Evolutionary conservation across 2,329 filamentous ascomycete species (phyloP).

Genomic region (Coniochaeta prunicola): DNA sequence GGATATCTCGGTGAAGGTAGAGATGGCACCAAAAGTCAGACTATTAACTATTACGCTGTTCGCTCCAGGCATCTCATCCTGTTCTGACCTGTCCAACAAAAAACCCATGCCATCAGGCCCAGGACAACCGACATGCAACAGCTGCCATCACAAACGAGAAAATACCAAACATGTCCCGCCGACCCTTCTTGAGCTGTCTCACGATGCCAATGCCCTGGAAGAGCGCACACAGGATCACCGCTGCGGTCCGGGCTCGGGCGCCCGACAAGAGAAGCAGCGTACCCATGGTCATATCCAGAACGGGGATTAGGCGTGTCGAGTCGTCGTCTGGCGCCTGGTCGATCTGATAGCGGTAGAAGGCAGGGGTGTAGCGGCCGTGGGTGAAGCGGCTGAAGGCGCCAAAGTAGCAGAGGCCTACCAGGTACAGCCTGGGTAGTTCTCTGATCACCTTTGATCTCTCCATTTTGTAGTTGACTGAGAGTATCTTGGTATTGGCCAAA

Average conservation of each 20-base stretch:
- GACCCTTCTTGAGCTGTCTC: background rate
- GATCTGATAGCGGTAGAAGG: slow-evolving; percentile 15
- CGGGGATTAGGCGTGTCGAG: slow-evolving; percentile 11
- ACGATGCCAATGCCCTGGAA: slow-evolving; percentile 10
- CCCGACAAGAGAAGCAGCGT: slow-evolving; percentile 5
- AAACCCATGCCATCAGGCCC: background rate
- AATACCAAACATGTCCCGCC: background rate
- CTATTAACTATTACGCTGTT: background rate
- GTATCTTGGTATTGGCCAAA: too few species aligned
- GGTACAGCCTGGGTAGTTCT: background rate
- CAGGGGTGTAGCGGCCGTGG: slow-evolving; percentile 14
- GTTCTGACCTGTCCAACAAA: background rate
- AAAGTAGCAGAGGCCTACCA: slow-evolving; percentile 7
- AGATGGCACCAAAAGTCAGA: background rate
- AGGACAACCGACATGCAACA: background rate
- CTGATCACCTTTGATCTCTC: background rate
- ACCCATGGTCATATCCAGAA: slow-evolving; percentile 9
- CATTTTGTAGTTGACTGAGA: background rate
- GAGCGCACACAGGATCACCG: slow-evolving; percentile 4
- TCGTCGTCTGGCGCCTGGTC: slow-evolving; percentile 14
- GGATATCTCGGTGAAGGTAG: background rate
- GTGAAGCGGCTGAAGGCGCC: slow-evolving; percentile 15
- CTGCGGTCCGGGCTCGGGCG: slow-evolving; percentile 1
- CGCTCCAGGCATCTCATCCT: background rate
- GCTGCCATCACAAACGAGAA: background rate